Evolutionary conservation across 2,329 filamentous ascomycete species (phyloP).

Genomic region (Geosmithia putterillii): DNA sequence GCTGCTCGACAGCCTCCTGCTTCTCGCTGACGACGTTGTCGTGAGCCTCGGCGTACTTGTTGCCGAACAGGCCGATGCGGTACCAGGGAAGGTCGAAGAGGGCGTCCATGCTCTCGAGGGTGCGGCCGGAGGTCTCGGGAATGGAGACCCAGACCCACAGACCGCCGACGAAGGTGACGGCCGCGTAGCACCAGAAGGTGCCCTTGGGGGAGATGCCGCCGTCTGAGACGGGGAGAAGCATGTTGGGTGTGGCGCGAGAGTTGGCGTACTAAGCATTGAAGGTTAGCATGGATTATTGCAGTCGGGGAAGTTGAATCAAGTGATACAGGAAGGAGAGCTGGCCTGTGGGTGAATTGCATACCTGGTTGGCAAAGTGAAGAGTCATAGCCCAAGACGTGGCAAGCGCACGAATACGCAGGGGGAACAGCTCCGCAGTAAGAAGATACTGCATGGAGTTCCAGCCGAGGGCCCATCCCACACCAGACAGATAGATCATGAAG

Average conservation of each 20-base stretch:
- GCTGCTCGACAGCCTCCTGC: constrained; percentile 21
- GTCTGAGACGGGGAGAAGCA: constrained; percentile 42
- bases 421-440: constrained; percentile 67
- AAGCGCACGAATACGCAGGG: constrained; percentile 58
- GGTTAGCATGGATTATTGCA: neutral
- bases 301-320: neutral
- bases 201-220: constrained; percentile 47
- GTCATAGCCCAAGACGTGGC: constrained; percentile 64
- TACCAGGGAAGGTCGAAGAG: constrained; percentile 66
- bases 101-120: constrained; percentile 57
- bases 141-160: constrained; percentile 61
- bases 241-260: constrained; percentile 60
- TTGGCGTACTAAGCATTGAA: constrained; percentile 54
- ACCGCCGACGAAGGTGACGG: constrained; percentile 54
- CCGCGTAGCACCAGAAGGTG: constrained; percentile 67
- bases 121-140: constrained; percentile 58
- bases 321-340: neutral
- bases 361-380: constrained; percentile 57
- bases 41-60: constrained; percentile 34
- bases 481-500: constrained; percentile 61
- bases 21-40: constrained; percentile 32
- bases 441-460: constrained; percentile 74
- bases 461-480: constrained; percentile 56
- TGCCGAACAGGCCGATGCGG: constrained; percentile 51
- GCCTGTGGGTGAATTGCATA: neutral